Percentiles rank a stretch among this genome's conserved stretches.
Evolutionary conservation across 495 filamentous ascomycete genomes (phyloP).

Genomic region (Parachaetomium inaequale): DNA sequence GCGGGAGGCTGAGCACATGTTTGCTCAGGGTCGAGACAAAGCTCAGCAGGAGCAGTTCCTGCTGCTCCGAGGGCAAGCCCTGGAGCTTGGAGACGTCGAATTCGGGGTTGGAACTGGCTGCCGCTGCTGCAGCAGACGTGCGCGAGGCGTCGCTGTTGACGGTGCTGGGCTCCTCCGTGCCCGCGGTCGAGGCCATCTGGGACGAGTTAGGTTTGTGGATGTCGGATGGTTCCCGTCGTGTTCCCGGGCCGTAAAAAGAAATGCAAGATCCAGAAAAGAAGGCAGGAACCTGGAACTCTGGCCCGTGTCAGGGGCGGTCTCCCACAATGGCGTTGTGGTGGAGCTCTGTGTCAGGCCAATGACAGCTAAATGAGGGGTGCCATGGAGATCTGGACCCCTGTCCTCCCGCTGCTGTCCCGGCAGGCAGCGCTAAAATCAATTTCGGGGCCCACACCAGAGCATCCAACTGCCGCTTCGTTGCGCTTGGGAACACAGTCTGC

Average conservation of each 20-base stretch:
- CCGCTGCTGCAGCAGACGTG: constrained; percentile 31
- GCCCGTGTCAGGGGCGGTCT: constrained; percentile 14
- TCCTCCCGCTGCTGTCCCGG: constrained; percentile 11
- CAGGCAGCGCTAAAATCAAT: constrained; percentile 17
- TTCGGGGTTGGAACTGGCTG: constrained; percentile 49
- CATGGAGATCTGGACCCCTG: constrained; percentile 9
- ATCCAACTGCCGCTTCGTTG: background rate
- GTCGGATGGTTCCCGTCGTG: background rate
- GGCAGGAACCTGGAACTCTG: background rate
- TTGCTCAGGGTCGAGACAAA: constrained; percentile 81
- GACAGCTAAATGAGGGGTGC: constrained; percentile 9
- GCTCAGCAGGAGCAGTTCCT: constrained; percentile 87
- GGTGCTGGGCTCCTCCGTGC: constrained; percentile 25
- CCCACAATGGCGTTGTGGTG: constrained; percentile 11
- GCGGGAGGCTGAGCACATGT: constrained; percentile 68
- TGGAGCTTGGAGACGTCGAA: constrained; percentile 87
- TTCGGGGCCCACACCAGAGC: background rate
- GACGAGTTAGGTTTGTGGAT: constrained; percentile 11
- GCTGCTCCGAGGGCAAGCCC: constrained; percentile 87
- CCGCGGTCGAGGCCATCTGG: constrained; percentile 22
- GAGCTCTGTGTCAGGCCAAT: constrained; percentile 17
- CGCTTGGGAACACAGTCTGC: background rate
- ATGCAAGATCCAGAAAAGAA: background rate
- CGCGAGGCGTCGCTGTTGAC: constrained; percentile 26
- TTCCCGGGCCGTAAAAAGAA: background rate